Percentiles rank a stretch among this genome's conserved stretches.
These are phyloP conservation scores for Backusella liffmaniae DNA, from an alignment of 192 early-diverging fungal genomes.

Conservation along the genomic window DNA sequence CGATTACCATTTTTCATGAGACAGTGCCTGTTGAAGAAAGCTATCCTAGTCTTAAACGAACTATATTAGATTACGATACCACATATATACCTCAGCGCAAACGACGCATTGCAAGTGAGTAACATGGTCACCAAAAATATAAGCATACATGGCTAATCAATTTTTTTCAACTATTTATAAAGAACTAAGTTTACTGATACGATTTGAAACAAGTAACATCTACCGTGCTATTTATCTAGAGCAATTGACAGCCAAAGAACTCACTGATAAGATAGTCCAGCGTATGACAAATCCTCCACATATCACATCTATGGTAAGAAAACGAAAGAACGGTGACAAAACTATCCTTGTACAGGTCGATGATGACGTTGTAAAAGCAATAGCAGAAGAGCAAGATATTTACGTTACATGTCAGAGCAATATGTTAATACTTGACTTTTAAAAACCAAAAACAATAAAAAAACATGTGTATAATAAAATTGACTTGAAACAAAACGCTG, in stretches of 20 bases:
- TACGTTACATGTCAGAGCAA: slow-evolving; percentile 38
- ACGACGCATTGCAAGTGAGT: slow-evolving; percentile 38
- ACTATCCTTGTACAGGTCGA: slow-evolving; percentile 54
- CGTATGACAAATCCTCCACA: slow-evolving; percentile 38
- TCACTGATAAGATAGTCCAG: slow-evolving; percentile 49
- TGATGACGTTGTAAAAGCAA: slow-evolving; percentile 56
- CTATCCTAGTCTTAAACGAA: neutral
- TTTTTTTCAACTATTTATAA: neutral
- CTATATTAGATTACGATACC: slow-evolving; percentile 56
- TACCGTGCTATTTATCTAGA: slow-evolving; percentile 69
- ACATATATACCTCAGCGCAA: slow-evolving; percentile 56
- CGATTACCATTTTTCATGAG: slow-evolving; percentile 32
- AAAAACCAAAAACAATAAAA: neutral
- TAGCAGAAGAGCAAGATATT: slow-evolving; percentile 67
- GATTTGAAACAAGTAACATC: slow-evolving; percentile 50
- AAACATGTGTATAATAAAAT: neutral
- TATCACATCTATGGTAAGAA: neutral
- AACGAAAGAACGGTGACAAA: slow-evolving; percentile 31
- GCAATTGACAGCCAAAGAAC: slow-evolving; percentile 46
- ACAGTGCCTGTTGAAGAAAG: neutral
- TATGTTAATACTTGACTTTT: slow-evolving; percentile 1
- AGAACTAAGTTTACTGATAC: slow-evolving; percentile 56
- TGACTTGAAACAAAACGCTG: slow-evolving; percentile 4
- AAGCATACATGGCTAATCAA: neutral
- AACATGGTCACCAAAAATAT: neutral